Base-by-base conservation (phyloP, 768 basidiomycete species). In the Coprinopsis sp. region DNA sequence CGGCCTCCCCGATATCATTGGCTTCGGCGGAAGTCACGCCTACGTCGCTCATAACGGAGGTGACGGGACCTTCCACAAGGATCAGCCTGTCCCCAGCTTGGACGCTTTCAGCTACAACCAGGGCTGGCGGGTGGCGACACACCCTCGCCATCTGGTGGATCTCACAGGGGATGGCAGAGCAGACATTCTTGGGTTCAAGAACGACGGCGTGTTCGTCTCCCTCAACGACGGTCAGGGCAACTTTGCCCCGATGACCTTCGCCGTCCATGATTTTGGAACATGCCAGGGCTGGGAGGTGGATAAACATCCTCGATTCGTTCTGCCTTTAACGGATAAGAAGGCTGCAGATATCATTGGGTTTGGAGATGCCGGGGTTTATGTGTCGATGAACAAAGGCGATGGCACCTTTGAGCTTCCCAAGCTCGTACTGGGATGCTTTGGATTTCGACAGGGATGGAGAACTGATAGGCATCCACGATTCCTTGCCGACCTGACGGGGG, bases 401-500 rank as follows among this genome's bases (percentile, higher is more conserved):
- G 37, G 37, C 6, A 39, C n/a, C 23, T 39, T 39, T 18, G n/a
- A 39, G 37, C 7, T 3, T 13, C 16, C 37, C 16, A 39, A 39
- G 13, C 6, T 14, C n/a, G 33, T 24, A 11, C 12, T 46, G n/a
- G 25, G 27, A 10, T 31, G 37, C 21, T 46, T 46, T 46, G 44
- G 44, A 24, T n/a, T 10, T 23, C n/a, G 18, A 4, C 33, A 37
- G 13, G 44, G 44, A 11, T 46, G 44, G 44, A 22, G 33, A 22
- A 33, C 37, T 14, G 44, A 37, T 16, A 34, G 19, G 23, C 44
- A 46, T 27, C 22, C 27, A 8, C 18, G 44, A 34, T 24, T 46
- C 23, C 8, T 37, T 36, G 44, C 21, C 2, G 44, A 46, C 23
- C 10, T 46, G 6, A 46, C 14, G 3, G 44, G 44, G 16, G 28